Evolutionary conservation across 108 stramenopile genomes (phyloP), one percentile per base, ranked within the genome.

Genomic region (Cyclostephanos invisitatus): DNA sequence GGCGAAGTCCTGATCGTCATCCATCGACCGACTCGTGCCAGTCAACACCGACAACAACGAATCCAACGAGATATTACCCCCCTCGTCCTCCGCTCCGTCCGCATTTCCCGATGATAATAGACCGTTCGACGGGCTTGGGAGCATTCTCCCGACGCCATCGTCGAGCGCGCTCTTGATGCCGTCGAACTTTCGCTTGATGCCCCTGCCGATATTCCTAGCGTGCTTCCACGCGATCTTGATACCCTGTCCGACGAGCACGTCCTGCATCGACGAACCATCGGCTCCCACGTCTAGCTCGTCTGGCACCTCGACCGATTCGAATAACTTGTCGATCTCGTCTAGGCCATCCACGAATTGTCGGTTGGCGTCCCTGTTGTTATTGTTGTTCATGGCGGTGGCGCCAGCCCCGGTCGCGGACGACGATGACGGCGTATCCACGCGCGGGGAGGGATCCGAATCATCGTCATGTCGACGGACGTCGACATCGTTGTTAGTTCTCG

Each of bases 261-360:
- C 92, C 72, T 91, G 92, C 29, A 94, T 91, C 25, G 88, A 89
- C 6, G 85, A 85, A 4, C 92, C 92, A 7, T 86, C 82, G 32
- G 89, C 89, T 6, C 92, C 92, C 15, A 94, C 89, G 67, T 94
- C 92, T 1, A 94, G 66, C 70, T 94, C 92, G 68, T 94, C 92
- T 1, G 92, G 92, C 15, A 87, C 80, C 55, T 91, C 86, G 25
- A 94, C 90, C 14, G 64, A 74, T 72, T 90, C 89, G 60, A 94
- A 88, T 47, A 94, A 80, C 48, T 94, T 90, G 63, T 90, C 84
- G 50, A 91, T 84, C 63, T 94, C 93, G 68, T 94, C 93, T 14
- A 94, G 79, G 7, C 90, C 93, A 42, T 88, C 84, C 0, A 94
- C 89, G 70, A 94, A 91, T 54, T 94, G 83, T 15, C 78, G 68